Conservation (phyloP, 495 filamentous ascomycete species). For the Tuber aestivum region DNA sequence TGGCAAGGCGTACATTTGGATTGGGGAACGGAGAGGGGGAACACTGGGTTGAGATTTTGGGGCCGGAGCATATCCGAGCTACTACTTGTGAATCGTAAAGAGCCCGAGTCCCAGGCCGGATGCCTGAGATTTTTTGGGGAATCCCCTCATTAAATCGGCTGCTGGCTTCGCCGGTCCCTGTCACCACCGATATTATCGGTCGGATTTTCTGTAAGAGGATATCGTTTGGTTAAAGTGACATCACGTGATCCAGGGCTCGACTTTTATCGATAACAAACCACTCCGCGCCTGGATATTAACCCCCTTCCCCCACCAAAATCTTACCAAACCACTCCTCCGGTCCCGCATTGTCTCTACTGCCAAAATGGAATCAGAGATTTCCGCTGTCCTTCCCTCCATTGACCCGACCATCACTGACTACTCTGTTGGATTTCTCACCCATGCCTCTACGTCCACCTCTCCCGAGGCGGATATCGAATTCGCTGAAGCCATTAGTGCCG, state of each 20-base stretch:
- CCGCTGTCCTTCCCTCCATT: constrained; percentile 75
- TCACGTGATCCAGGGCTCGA: not conserved
- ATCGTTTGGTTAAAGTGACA: too few relatives aligned
- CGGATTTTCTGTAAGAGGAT: not conserved
- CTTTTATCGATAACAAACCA: constrained; percentile 5
- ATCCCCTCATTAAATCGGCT: not conserved
- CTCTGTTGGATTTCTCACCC: constrained; percentile 85
- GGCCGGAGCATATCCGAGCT: not conserved
- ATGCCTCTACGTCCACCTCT: constrained; percentile 77
- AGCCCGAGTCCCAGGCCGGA: not conserved
- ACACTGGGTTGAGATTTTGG: not conserved
- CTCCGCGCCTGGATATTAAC: not conserved
- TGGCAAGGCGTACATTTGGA: not conserved
- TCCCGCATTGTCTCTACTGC: not conserved
- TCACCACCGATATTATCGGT: not conserved
- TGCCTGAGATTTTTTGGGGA: not conserved
- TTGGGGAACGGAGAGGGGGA: not conserved
- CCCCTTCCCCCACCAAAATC: not conserved
- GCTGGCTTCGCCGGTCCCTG: not conserved
- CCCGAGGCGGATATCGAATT: constrained; percentile 67
- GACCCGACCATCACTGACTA: constrained; percentile 90
- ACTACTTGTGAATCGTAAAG: not conserved
- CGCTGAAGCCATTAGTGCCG: constrained; percentile 72
- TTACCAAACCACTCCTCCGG: not conserved
- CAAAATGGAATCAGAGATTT: constrained; percentile 86